A percentile compares a stretch with the other conserved stretches of the same genome.
phyloP scores from a whole-genome alignment of 345 rosid species.

The Carallia brachiata region DNA sequence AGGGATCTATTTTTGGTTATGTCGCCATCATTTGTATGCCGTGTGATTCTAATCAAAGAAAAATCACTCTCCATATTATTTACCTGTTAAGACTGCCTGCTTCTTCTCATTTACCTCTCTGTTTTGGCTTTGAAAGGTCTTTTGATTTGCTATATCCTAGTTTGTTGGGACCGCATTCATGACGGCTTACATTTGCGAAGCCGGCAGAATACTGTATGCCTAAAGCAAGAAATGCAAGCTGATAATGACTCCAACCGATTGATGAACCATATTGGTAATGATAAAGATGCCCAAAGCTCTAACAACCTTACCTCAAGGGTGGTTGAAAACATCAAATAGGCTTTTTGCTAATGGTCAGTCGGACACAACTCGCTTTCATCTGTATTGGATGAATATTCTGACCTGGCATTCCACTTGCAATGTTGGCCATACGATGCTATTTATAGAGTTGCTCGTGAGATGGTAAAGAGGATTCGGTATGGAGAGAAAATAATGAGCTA shows the following conservation, averaged over 20 bases:
- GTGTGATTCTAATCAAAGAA: neutral
- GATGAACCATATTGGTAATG: no score
- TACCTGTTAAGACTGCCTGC: neutral
- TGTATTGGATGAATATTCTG: no score
- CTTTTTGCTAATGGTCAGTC: no score
- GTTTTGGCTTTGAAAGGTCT: neutral
- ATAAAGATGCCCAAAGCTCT: no score
- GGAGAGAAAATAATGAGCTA: slow-evolving; percentile 4
- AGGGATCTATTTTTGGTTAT: neutral
- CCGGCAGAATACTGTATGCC: neutral
- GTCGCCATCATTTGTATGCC: neutral
- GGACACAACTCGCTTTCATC: no score
- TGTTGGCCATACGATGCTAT: no score
- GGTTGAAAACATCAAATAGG: no score
- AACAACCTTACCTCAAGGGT: no score
- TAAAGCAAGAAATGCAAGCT: no score
- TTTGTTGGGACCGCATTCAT: neutral
- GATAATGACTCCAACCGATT: no score
- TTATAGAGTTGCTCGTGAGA: neutral
- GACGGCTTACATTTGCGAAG: slow-evolving; percentile 1
- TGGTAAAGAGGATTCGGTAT: neutral
- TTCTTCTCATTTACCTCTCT: neutral
- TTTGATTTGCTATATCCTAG: neutral
- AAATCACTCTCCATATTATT: neutral
- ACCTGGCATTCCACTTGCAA: no score